These are phyloP conservation scores for Saccharomyces hybrid DNA, from an alignment of 1,139 yeast genomes.

Conservation along the genomic window DNA sequence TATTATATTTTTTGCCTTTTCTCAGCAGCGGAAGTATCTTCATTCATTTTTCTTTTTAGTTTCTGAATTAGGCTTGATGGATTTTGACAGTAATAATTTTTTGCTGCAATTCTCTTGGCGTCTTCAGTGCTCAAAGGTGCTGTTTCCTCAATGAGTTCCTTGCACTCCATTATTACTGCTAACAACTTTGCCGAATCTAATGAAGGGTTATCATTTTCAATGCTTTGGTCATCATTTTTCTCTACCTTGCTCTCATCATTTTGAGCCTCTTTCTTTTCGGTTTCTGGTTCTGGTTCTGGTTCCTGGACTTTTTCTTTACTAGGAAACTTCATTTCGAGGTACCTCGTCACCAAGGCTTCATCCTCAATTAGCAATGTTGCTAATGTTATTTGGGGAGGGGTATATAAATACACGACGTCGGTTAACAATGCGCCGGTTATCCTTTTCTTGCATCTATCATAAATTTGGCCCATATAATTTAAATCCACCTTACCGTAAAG, in stretches of 20 bases:
- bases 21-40: constrained; percentile 6
- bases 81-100: constrained; percentile 53
- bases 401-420: constrained; percentile 65
- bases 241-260: constrained; percentile 9
- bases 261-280: constrained; percentile 3
- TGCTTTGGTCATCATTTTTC: constrained; percentile 4
- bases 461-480: constrained; percentile 39
- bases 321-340: constrained; percentile 51
- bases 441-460: constrained; percentile 60
- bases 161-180: constrained; percentile 42
- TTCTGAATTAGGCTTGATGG: constrained; percentile 43
- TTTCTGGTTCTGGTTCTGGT: constrained; percentile 2
- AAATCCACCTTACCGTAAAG: constrained; percentile 35
- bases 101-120: constrained; percentile 53
- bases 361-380: constrained; percentile 71
- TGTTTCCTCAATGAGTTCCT: constrained; percentile 36
- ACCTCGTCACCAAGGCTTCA: constrained; percentile 54
- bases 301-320: constrained; percentile 20
- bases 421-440: constrained; percentile 61
- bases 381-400: constrained; percentile 93
- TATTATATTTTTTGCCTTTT: constrained; percentile 10
- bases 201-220: not conserved
- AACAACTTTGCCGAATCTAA: constrained; percentile 39
- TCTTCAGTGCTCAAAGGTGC: constrained; percentile 47
- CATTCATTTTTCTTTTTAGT: constrained; percentile 20